Evolutionary conservation across 2,329 filamentous ascomycete genomes (phyloP).

Genomic region (Madurella mycetomatis): DNA sequence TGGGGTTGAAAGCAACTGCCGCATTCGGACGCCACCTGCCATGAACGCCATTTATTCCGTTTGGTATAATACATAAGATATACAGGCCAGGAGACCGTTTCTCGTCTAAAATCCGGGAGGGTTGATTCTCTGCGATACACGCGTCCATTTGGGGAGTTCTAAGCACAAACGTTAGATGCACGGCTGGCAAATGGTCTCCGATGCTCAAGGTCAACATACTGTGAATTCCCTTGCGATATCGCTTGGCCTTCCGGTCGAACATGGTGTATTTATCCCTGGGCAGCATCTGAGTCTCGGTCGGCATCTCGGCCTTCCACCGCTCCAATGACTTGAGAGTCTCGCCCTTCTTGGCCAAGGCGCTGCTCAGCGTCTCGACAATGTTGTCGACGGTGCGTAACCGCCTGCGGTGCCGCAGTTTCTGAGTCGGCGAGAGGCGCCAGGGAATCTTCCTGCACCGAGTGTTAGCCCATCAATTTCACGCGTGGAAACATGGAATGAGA

Average conservation of each 20-base stretch:
- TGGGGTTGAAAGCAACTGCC: too few species aligned
- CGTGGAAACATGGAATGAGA: background rate
- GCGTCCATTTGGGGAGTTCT: slow-evolving; percentile 91
- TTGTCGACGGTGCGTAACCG: slow-evolving; percentile 80
- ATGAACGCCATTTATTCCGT: slow-evolving; percentile 18
- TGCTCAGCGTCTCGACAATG: slow-evolving; percentile 78
- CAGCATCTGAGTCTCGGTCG: slow-evolving; percentile 90
- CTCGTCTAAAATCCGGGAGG: slow-evolving; percentile 76
- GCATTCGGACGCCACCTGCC: background rate
- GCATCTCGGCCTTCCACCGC: slow-evolving; percentile 94
- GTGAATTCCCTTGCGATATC: slow-evolving; percentile 94
- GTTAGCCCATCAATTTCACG: background rate
- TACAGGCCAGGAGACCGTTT: slow-evolving; percentile 15
- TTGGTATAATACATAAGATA: slow-evolving; percentile 24
- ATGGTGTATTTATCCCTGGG: slow-evolving; percentile 97
- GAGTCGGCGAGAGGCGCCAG: slow-evolving; percentile 87
- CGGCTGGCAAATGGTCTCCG: background rate
- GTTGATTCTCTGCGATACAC: slow-evolving; percentile 89
- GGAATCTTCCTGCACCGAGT: slow-evolving; percentile 71
- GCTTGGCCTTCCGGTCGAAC: slow-evolving; percentile 93
- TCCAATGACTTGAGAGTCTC: slow-evolving; percentile 72
- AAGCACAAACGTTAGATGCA: slow-evolving; percentile 15
- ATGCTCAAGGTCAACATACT: slow-evolving; percentile 57
- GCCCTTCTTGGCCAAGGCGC: slow-evolving; percentile 69
- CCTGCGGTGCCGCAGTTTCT: slow-evolving; percentile 82